These are phyloP conservation scores for Yamagishiella unicocca DNA, from an alignment of 139 green algal genomes.

Conservation along the genomic window DNA sequence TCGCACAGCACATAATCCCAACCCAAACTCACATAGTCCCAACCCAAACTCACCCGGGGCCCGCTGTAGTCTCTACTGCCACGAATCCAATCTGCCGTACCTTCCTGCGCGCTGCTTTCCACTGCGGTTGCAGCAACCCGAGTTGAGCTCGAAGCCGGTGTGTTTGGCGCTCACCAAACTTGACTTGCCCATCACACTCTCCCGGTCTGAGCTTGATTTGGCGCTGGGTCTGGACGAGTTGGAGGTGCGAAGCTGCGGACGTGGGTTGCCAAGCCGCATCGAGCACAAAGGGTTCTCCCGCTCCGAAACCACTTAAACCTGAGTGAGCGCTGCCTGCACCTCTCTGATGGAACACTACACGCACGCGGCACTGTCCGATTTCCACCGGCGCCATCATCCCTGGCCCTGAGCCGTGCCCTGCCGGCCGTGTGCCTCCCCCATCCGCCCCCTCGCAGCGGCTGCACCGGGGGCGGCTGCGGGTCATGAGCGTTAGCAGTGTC, in stretches of 20 bases:
- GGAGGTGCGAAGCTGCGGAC: too few species aligned
- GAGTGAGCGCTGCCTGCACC: too few species aligned
- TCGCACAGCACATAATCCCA: background rate
- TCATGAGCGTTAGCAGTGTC: background rate
- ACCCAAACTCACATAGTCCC: background rate
- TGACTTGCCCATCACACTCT: background rate
- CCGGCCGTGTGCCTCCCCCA: background rate
- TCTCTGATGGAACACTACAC: too few species aligned
- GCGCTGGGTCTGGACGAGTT: constrained; percentile 3
- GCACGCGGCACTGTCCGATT: too few species aligned
- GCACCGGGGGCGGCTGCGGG: background rate
- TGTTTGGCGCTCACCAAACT: constrained; percentile 25
- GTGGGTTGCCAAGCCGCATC: too few species aligned
- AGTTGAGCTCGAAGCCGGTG: background rate
- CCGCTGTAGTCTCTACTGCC: too few species aligned
- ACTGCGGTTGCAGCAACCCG: background rate
- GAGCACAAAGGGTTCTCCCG: too few species aligned
- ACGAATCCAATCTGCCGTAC: too few species aligned
- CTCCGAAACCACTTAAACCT: too few species aligned
- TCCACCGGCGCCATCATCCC: too few species aligned
- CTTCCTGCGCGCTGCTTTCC: background rate
- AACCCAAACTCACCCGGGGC: background rate
- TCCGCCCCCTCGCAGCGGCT: background rate
- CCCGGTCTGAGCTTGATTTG: background rate
- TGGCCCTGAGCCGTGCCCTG: background rate